phyloP scores from a whole-genome alignment of 371 early-diverging fungal species.

The Saksenaea vasiformis region DNA sequence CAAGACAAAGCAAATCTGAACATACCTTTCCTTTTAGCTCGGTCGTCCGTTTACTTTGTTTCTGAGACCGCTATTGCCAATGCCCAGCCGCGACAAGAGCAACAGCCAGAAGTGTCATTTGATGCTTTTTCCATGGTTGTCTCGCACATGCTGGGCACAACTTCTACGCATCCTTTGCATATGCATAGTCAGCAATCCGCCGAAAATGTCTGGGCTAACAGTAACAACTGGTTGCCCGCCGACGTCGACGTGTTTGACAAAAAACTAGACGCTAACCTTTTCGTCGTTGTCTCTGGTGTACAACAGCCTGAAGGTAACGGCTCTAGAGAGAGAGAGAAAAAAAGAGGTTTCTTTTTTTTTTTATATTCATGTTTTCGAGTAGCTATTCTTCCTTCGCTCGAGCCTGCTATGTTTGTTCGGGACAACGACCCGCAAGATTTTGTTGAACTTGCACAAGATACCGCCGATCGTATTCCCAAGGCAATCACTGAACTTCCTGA shows the following conservation, averaged over 20 bases:
- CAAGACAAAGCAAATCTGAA: neutral
- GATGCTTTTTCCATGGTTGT: slow-evolving; percentile 25
- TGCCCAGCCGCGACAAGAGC: neutral
- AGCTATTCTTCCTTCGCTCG: slow-evolving; percentile 23
- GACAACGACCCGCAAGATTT: slow-evolving; percentile 33
- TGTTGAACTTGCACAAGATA: slow-evolving; percentile 26
- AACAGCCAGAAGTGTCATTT: slow-evolving; percentile 18
- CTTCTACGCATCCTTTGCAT: slow-evolving; percentile 13
- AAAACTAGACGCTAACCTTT: slow-evolving; percentile 12
- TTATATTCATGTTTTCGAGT: neutral
- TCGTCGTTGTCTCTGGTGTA: slow-evolving; percentile 19
- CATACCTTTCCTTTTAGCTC: slow-evolving; percentile 10
- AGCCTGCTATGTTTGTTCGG: slow-evolving; percentile 38
- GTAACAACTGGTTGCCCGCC: neutral
- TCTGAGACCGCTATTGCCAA: slow-evolving; percentile 5
- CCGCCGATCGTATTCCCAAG: slow-evolving; percentile 17
- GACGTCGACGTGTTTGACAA: slow-evolving; percentile 18
- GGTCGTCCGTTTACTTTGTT: slow-evolving; percentile 25
- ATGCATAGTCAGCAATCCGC: slow-evolving; percentile 17
- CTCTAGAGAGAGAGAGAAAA: neutral
- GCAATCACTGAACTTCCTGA: neutral
- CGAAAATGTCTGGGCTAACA: slow-evolving; percentile 14
- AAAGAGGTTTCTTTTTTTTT: neutral
- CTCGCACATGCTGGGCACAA: slow-evolving; percentile 23
- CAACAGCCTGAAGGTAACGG: slow-evolving; percentile 17